Conservation (phyloP, 495 filamentous ascomycete genomes). For the Xylaria longipes region DNA sequence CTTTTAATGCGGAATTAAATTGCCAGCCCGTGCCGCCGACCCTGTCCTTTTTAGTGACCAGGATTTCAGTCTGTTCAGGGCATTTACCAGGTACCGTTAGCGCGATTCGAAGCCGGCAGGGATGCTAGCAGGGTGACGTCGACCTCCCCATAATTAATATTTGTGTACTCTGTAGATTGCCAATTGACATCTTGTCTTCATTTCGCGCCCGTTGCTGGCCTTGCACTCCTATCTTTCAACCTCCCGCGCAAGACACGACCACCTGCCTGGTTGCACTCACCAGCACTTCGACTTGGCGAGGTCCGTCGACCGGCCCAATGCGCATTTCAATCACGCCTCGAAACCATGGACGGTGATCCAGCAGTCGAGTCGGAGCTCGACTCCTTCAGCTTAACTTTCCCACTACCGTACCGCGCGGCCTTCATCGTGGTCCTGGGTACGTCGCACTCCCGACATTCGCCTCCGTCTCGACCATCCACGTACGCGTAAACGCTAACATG, state of each 20-base stretch:
- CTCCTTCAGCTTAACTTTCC: constrained; percentile 81
- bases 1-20: too few species aligned
- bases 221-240: neutral
- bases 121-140: constrained; percentile 18
- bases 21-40: too few species aligned
- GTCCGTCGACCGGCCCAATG: constrained; percentile 27
- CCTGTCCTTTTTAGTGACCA: constrained; percentile 6
- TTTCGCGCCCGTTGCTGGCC: neutral
- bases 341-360: constrained; percentile 79
- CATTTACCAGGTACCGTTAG: constrained; percentile 4
- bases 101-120: constrained; percentile 6
- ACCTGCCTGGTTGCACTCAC: neutral
- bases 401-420: constrained; percentile 84
- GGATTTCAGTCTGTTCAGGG: neutral
- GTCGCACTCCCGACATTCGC: constrained; percentile 22
- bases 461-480: constrained; percentile 13
- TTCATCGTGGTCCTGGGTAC: constrained; percentile 80
- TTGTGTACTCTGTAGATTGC: neutral
- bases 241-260: neutral
- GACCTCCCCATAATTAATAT: constrained; percentile 12
- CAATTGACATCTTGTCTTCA: neutral
- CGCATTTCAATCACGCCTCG: constrained; percentile 25
- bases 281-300: neutral
- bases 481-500: neutral
- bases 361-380: constrained; percentile 82